Percentiles rank a stretch among this genome's conserved stretches.
Conservation (phyloP, 164 flowering plant species). For the Amborella trichopoda region DNA sequence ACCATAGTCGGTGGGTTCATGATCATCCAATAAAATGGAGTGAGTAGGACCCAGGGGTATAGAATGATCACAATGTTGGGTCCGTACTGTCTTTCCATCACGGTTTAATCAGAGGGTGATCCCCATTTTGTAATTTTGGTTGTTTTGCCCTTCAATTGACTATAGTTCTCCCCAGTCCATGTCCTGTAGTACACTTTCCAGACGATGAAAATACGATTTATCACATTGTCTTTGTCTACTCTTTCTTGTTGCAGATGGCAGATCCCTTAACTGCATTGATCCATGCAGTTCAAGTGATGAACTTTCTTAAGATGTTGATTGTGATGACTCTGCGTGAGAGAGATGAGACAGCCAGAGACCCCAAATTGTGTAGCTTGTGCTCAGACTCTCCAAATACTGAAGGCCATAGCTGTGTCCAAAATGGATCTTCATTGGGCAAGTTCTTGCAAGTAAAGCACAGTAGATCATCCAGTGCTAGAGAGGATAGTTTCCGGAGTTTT, state of each 20-base stretch:
- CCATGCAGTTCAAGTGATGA: constrained; percentile 30
- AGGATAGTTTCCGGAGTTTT: constrained; percentile 32
- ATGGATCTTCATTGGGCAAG: constrained; percentile 5
- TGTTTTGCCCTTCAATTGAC: no score
- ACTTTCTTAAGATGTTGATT: constrained; percentile 20
- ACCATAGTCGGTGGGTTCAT: no score
- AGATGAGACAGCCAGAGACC: constrained; percentile 11
- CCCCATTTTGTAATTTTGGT: no score
- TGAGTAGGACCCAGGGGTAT: no score
- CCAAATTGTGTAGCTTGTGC: constrained; percentile 9
- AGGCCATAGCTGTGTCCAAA: constrained; percentile 3
- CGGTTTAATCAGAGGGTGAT: no score
- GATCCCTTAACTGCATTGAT: constrained; percentile 28
- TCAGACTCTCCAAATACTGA: constrained; percentile 11
- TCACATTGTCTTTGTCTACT: no score
- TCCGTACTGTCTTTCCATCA: no score
- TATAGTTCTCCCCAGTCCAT: no score
- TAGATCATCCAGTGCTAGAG: constrained; percentile 24
- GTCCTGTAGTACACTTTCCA: no score
- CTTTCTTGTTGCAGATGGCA: constrained; percentile 19
- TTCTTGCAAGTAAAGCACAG: constrained; percentile 19
- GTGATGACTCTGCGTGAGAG: constrained; percentile 17
- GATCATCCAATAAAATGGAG: no score
- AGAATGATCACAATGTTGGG: no score
- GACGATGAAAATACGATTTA: no score